Conservation (phyloP, 2,329 filamentous ascomycete genomes). For the Ophiostoma himal-ulmi region DNA sequence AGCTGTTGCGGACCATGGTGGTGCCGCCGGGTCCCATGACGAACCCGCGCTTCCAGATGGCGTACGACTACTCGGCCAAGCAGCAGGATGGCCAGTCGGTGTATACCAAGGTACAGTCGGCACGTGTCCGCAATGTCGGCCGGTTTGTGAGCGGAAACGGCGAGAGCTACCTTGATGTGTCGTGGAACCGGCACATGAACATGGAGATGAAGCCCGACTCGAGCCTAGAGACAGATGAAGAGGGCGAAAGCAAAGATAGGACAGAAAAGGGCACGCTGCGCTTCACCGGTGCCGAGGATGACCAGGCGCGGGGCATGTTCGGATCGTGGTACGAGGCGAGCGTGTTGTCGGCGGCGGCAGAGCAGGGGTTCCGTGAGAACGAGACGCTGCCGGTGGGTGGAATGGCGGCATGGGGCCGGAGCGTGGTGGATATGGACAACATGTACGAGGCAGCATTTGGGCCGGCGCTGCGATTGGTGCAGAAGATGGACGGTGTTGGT, state of each 20-base stretch:
- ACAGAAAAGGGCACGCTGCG: slow-evolving; percentile 15
- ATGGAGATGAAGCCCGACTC: slow-evolving; percentile 9
- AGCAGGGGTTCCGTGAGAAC: slow-evolving; percentile 30
- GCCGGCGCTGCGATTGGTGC: slow-evolving; percentile 30
- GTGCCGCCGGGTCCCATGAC: slow-evolving; percentile 23
- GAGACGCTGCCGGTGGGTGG: slow-evolving; percentile 27
- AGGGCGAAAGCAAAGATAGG: neutral
- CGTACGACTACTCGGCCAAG: slow-evolving; percentile 20
- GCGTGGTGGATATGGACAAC: slow-evolving; percentile 21
- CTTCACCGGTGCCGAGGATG: slow-evolving; percentile 20
- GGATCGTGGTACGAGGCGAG: slow-evolving; percentile 32
- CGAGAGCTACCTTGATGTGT: slow-evolving; percentile 28
- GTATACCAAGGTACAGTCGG: slow-evolving; percentile 21
- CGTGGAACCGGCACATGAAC: slow-evolving; percentile 27
- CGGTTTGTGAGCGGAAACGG: slow-evolving; percentile 23
- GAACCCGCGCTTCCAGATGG: slow-evolving; percentile 21
- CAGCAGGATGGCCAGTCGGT: slow-evolving; percentile 3
- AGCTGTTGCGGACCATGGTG: slow-evolving; percentile 28
- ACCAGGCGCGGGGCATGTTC: slow-evolving; percentile 25
- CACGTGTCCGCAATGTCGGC: slow-evolving; percentile 24
- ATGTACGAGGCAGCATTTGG: slow-evolving; percentile 27
- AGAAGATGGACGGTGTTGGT: slow-evolving; percentile 32
- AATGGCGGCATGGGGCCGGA: slow-evolving; percentile 28
- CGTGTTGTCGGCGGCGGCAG: slow-evolving; percentile 28
- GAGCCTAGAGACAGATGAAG: neutral